Evolutionary conservation across 257 asterid genomes (phyloP), one percentile per base, ranked within the genome.

Genomic region (Fraxinus pennsylvanica): DNA sequence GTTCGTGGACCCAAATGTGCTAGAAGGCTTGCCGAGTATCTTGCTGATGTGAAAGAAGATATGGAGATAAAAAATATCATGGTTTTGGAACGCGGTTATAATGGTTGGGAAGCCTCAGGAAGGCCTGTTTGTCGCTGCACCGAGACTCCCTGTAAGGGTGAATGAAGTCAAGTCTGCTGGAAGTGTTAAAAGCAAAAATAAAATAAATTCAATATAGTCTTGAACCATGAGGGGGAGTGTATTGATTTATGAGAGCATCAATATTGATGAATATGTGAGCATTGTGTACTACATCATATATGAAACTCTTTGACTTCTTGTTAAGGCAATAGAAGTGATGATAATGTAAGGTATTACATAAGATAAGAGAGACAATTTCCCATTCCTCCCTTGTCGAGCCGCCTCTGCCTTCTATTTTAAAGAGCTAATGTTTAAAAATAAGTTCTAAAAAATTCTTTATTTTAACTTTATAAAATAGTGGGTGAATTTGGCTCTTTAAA

Each of bases 1-100:
- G 97, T 95, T 78, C 96, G 99, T 15, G 99, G 99, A 33, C 99
- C 98, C 78, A 95, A 85, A 79, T 95, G 97, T 74, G 99, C 99
- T 47, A 75, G 93, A 84, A 88, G 87, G 86, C 83, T 93, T 77
- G 92, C 91, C 3, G 97, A 94, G 33, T 90, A 94, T 85, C 83
- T 92, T 73, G 86, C 86, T 30, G 93, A 83, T 33, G 80, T 68
- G 71, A 85, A 86, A 81, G 87, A 82, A 36, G 88, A 82, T 9
- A 79, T 32, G 29, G 99, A 91, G 63, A 88, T 83, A 78, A 89
- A 87, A 84, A 89, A 90, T 47, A 86, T 95, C 39, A 90, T 95
- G 97, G 84, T 93, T 45, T 81, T 95, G 74, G 97, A 95, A 59
- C 92, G 93, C 0, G 99, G 99, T 39, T 95, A 75, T 71, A 95